A percentile compares a stretch with the other conserved stretches of the same genome.
These are phyloP conservation scores for Aureobasidium subglaciale DNA, from an alignment of 2,329 filamentous ascomycete genomes.

Conservation along the genomic window DNA sequence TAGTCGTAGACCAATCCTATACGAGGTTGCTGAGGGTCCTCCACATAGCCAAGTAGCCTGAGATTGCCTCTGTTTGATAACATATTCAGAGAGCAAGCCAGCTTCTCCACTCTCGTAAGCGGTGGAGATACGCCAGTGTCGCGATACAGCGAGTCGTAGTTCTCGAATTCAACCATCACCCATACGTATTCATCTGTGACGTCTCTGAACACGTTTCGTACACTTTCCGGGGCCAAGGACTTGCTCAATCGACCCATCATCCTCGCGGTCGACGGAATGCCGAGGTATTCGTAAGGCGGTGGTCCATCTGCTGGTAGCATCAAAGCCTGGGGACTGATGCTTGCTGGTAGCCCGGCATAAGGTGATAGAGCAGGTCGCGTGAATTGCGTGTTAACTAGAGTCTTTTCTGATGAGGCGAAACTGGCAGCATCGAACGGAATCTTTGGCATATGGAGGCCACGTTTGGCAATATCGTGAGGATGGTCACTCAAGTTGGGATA, in stretches of 20 bases:
- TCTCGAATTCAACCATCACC: slow-evolving; percentile 62
- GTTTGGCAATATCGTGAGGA: slow-evolving; percentile 7
- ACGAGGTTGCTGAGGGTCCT: slow-evolving; percentile 59
- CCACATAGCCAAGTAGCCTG: slow-evolving; percentile 63
- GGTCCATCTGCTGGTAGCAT: slow-evolving; percentile 40
- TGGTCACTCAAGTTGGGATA: slow-evolving; percentile 26
- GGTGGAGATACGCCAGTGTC: slow-evolving; percentile 41
- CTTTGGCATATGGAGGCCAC: slow-evolving; percentile 12
- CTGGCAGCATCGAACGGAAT: slow-evolving; percentile 13
- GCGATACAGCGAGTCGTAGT: slow-evolving; percentile 42
- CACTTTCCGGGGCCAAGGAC: slow-evolving; percentile 22
- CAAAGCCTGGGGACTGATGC: slow-evolving; percentile 37
- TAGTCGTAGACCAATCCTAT: slow-evolving; percentile 71
- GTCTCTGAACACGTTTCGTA: slow-evolving; percentile 27
- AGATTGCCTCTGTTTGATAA: slow-evolving; percentile 35
- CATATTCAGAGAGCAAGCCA: slow-evolving; percentile 23
- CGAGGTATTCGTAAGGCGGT: slow-evolving; percentile 42
- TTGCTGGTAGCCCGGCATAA: slow-evolving; percentile 34
- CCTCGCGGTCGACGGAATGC: slow-evolving; percentile 37
- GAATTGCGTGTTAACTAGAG: slow-evolving; percentile 23
- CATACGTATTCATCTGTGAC: slow-evolving; percentile 25
- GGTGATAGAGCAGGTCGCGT: slow-evolving; percentile 25
- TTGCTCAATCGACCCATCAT: slow-evolving; percentile 37
- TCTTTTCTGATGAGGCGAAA: slow-evolving; percentile 16
- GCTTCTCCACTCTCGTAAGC: slow-evolving; percentile 37